These are phyloP conservation scores for Porcisia hertigi DNA, from an alignment of 208 protist species.

Conservation along the genomic window DNA sequence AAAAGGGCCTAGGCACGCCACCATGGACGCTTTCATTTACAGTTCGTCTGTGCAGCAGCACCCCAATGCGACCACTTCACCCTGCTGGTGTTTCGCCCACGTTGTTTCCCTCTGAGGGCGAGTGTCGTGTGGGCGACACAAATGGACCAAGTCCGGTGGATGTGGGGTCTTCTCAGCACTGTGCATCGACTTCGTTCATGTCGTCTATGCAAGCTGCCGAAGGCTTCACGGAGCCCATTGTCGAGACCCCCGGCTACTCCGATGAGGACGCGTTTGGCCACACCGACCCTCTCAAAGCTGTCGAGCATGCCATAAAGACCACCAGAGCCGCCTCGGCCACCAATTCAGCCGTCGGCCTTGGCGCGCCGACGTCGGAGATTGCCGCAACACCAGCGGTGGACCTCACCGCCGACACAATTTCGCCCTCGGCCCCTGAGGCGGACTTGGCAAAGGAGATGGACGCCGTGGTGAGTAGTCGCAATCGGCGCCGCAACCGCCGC, in stretches of 20 bases:
- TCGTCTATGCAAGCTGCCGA: background rate
- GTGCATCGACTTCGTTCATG: background rate
- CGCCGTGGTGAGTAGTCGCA: slow-evolving; percentile 19
- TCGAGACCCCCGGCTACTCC: slow-evolving; percentile 35
- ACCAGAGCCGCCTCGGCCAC: background rate
- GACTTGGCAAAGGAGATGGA: slow-evolving; percentile 22
- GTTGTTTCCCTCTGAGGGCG: background rate
- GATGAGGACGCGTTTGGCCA: slow-evolving; percentile 60
- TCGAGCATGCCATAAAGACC: slow-evolving; percentile 28
- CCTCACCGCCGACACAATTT: background rate
- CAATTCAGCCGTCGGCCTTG: background rate
- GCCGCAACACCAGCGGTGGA: background rate
- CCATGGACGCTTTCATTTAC: slow-evolving; percentile 1
- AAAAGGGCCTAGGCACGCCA: background rate
- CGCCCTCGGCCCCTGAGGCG: background rate
- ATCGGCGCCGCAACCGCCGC: slow-evolving; percentile 55
- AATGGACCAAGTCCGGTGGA: background rate
- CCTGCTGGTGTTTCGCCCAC: too few relatives aligned
- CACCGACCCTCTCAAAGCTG: slow-evolving; percentile 48
- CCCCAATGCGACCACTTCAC: background rate
- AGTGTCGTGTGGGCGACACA: background rate
- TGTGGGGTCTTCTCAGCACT: background rate
- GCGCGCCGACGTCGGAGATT: background rate
- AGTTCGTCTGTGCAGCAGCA: background rate
- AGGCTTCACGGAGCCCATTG: slow-evolving; percentile 17